Base-by-base conservation (phyloP, 805 yeast species). In the Ogataea salicorniae region DNA sequence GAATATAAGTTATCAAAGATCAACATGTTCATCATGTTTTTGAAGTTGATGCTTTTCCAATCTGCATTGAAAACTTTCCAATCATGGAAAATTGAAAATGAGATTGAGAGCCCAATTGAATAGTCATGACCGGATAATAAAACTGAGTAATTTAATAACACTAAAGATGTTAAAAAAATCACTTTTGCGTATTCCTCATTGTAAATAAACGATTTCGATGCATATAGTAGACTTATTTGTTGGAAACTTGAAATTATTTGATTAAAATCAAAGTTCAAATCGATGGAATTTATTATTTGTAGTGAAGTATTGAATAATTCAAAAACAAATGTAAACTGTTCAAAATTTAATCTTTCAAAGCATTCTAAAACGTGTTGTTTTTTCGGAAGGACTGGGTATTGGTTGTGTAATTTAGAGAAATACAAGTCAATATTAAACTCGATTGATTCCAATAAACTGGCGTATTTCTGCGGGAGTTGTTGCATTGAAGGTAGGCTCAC, bases 41-140 rank as follows among this genome's bases (percentile, higher is more conserved):
- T 49, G 46, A 60, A 62, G 33, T 55, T 52, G 7, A 54, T 44
- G 26, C 56, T 55, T 14, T 52, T 53, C 23, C 48, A 41, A 9
- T 57, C 57, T 5, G 58, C 60, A 58, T 75, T 58, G 59, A 71
- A 70, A 8, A 83, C 63, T 51, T 74, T 74, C 62, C 80, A 75
- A 55, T 82, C 88, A 59, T 79, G 79, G 57, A 82, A 77, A 14
- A 81, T 70, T 1, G 81, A 66, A 14, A 75, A 70, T 1, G 84
- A 69, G 47, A 75, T 67, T 4, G 80, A 73, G 29, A 84, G 68
- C 1, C 83, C 81, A 37, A 80, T 65, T 6, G 86, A 77, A 56
- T 77, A 80, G 34, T 74, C 71, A 45, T 77, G 79, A 0, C 91
- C 90, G 22, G 81, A 75, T 37, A 82, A 66, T 2, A 81, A 65